A percentile compares a stretch with the other conserved stretches of the same genome.
These are phyloP conservation scores for Globisporangium abappressorium DNA, from an alignment of 352 stramenopile species.

Conservation along the genomic window DNA sequence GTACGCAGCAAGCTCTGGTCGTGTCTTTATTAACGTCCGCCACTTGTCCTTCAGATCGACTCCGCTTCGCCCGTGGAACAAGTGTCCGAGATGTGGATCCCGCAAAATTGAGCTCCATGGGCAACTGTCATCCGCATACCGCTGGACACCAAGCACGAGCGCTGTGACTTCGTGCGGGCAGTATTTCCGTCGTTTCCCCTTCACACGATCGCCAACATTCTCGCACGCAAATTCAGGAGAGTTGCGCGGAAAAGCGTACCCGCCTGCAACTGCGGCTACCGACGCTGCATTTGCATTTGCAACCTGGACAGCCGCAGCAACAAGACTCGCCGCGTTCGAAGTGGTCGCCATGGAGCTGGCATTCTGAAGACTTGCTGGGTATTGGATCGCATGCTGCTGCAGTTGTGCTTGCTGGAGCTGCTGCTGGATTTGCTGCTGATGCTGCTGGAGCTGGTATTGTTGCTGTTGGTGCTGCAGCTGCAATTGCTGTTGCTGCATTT, in stretches of 20 bases:
- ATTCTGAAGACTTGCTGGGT: conserved; percentile 24
- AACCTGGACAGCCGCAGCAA: conserved; percentile 38
- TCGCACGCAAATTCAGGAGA: conserved; percentile 77
- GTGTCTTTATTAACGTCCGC: conserved; percentile 79
- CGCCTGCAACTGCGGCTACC: conserved; percentile 28
- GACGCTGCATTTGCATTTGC: conserved; percentile 28
- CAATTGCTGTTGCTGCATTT: conserved; percentile 28
- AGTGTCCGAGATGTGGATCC: conserved; percentile 63
- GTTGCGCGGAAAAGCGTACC: conserved; percentile 64
- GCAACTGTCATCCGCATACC: conserved; percentile 82
- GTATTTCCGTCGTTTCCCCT: conserved; percentile 80
- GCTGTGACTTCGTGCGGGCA: conserved; percentile 85
- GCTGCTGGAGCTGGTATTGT: conserved; percentile 29
- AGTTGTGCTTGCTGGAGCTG: conserved; percentile 26
- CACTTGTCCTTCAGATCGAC: conserved; percentile 86
- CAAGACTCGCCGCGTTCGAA: conserved; percentile 37
- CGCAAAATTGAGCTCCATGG: conserved; percentile 80
- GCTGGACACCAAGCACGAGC: conserved; percentile 74
- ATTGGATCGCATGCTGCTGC: conserved; percentile 40
- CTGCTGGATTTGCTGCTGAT: conserved; percentile 31
- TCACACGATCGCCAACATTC: conserved; percentile 81
- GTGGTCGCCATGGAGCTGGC: conserved; percentile 25
- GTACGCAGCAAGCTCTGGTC: conserved; percentile 68
- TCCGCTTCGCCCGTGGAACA: conserved; percentile 76
- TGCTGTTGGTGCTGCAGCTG: conserved; percentile 31